These are phyloP conservation scores for Russula ochroleuca DNA, from an alignment of 768 basidiomycete species.

Conservation along the genomic window DNA sequence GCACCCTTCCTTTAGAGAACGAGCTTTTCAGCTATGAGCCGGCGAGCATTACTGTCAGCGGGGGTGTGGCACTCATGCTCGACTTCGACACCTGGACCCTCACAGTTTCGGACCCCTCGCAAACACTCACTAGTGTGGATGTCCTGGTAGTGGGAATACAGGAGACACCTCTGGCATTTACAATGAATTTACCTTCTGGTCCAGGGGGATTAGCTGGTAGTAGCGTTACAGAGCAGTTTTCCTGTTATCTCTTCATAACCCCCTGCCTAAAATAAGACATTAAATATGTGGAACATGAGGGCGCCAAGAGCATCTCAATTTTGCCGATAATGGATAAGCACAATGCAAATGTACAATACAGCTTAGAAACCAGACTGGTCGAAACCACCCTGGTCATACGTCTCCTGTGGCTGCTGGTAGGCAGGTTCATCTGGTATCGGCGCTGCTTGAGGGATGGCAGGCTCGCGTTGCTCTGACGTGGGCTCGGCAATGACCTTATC, in stretches of 20 bases:
- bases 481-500: constrained; percentile 90
- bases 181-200: constrained; percentile 41
- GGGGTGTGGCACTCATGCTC: constrained; percentile 45
- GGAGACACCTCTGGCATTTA: constrained; percentile 32
- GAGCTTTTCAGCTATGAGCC: constrained; percentile 29
- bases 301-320: not conserved
- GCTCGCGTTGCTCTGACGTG: constrained; percentile 84
- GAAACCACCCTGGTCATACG: constrained; percentile 33
- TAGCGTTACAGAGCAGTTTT: constrained; percentile 37
- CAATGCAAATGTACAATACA: constrained; percentile 17
- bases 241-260: not conserved
- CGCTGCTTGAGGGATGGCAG: constrained; percentile 45
- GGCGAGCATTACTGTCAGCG: constrained; percentile 38
- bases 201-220: constrained; percentile 47
- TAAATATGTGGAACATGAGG: no score
- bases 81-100: constrained; percentile 41
- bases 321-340: constrained; percentile 1
- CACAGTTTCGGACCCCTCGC: constrained; percentile 64
- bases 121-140: constrained; percentile 40
- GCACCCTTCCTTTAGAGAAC: constrained; percentile 38
- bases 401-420: constrained; percentile 37
- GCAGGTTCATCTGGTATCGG: constrained; percentile 46
- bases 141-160: constrained; percentile 36
- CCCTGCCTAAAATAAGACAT: not conserved
- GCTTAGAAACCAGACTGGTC: constrained; percentile 39